Conservation (phyloP, 768 basidiomycete genomes). For the Suillus placidus region DNA sequence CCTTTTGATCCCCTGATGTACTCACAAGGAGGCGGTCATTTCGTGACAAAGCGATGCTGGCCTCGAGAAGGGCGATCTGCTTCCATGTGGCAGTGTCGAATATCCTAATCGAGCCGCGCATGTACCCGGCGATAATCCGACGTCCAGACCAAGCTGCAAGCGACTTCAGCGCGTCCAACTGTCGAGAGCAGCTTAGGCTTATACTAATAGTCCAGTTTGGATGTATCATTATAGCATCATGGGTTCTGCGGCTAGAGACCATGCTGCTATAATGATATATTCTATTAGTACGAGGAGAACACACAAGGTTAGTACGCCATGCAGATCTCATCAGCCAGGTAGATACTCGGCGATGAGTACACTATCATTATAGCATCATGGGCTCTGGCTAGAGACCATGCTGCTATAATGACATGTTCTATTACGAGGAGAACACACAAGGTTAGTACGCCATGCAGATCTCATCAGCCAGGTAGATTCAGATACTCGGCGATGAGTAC, state of each 20-base stretch:
- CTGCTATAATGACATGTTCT: neutral
- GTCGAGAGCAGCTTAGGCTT: conserved; percentile 12
- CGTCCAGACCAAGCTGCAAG: neutral
- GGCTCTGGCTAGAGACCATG: too few relatives aligned
- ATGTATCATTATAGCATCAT: too few relatives aligned
- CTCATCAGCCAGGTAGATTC: neutral
- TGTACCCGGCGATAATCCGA: neutral
- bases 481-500: neutral
- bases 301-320: neutral
- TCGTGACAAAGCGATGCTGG: conserved; percentile 32
- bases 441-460: neutral
- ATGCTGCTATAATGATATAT: too few relatives aligned
- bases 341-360: neutral
- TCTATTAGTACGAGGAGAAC: conserved; percentile 10
- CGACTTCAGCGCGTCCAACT: neutral
- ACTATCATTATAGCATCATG: too few relatives aligned
- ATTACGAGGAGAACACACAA: conserved; percentile 9
- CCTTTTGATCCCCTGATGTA: conserved; percentile 32
- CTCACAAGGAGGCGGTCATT: conserved; percentile 31
- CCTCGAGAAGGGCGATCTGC: conserved; percentile 11
- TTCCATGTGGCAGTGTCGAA: neutral
- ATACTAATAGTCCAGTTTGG: too few relatives aligned
- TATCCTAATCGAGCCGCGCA: neutral
- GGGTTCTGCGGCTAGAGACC: too few relatives aligned
- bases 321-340: neutral